These are phyloP conservation scores for Mercurialis annua DNA, from an alignment of 345 rosid species.

Conservation along the genomic window DNA sequence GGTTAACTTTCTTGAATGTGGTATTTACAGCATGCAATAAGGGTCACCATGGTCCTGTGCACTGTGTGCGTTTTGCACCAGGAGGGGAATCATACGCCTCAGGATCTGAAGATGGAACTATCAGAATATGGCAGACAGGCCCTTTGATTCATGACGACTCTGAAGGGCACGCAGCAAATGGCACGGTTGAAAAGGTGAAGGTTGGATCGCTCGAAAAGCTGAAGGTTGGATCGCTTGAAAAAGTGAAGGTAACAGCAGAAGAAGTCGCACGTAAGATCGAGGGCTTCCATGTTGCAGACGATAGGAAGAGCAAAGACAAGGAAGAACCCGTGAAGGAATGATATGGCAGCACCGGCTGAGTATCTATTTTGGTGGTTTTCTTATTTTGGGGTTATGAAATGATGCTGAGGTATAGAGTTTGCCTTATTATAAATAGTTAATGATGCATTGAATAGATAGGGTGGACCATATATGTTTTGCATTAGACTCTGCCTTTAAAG, in stretches of 20 bases:
- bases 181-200: constrained; percentile 20
- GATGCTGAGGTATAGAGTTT: neutral
- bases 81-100: constrained; percentile 94
- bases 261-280: constrained; percentile 27
- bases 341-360: neutral
- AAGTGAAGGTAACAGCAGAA: constrained; percentile 20
- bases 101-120: constrained; percentile 96
- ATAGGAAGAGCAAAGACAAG: constrained; percentile 17
- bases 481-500: neutral
- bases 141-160: constrained; percentile 23
- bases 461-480: neutral
- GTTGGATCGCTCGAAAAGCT: too few species aligned
- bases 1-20: neutral
- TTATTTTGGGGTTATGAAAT: neutral
- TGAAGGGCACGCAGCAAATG: constrained; percentile 18
- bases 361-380: neutral
- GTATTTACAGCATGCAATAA: constrained; percentile 75
- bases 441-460: constrained; percentile 3
- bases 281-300: constrained; percentile 23
- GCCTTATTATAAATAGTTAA: neutral
- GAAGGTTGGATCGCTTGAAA: constrained; percentile 21
- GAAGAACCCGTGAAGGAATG: neutral
- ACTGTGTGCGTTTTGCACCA: constrained; percentile 87
- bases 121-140: constrained; percentile 58
- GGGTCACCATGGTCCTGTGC: constrained; percentile 99